Base-by-base conservation (phyloP, 352 stramenopile genomes). In the Globisporangium abappressorium region DNA sequence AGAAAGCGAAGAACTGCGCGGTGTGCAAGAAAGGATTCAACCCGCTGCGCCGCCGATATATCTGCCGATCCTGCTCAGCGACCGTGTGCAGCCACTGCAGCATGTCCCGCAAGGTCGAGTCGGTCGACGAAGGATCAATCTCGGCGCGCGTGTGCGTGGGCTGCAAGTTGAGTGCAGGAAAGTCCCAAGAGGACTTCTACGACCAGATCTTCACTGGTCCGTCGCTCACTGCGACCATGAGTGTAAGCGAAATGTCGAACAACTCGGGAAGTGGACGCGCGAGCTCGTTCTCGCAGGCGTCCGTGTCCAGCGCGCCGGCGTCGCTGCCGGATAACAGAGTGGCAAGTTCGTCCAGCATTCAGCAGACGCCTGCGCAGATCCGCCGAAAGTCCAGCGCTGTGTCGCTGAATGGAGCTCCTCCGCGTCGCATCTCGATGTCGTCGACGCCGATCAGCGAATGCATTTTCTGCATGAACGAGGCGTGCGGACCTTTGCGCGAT, bases 1-100 rank as follows among this genome's bases (percentile, higher is more conserved):
- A 91, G 64, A 92, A 85, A 66, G 78, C 70, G 28, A 89, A 87
- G 59, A 78, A 91, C 62, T 96, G 88, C 68, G 80, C 79, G 0
- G 81, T 92, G 9, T 96, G 88, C 66, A 84, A 81, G 69, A 96
- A 94, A 71, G 83, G 77, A 57, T 96, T 96, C 65, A 94, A 93
- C 56, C 85, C 88, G 28, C 65, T 96, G 70, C 81, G 86, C 5
- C 76, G 88, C 33, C 81, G 87, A 57, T 89, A 96, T 71, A 80
- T 84, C 57, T 96, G 88, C 68, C 79, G 86, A 36, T 83, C 78
- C 46, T 96, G 88, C 65, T 79, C 77, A 8, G 75, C 76, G 36
- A 85, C 91, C 1, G 82, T 96, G 5, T 96, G 88, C 77, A 88
- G 76, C 56, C 85, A 84, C 67, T 96, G 88, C 76, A 91, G 83